Conservation (phyloP, 1,284 basidiomycete species). For the Trametes sp. region DNA sequence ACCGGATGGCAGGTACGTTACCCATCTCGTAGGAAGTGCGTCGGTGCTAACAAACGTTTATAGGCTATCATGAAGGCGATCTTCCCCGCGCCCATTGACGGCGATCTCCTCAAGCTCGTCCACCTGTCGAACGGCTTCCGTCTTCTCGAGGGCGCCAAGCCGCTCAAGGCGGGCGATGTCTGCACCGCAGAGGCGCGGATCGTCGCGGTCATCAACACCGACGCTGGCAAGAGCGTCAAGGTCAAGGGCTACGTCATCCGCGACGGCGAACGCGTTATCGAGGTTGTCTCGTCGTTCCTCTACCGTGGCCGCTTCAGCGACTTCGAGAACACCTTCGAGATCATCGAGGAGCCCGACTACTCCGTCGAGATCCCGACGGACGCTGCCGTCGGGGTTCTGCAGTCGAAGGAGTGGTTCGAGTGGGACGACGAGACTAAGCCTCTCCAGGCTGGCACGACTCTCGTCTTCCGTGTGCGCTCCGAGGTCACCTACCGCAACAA, state of each 20-base stretch:
- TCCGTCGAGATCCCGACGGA: slow-evolving; percentile 79
- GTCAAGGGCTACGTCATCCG: slow-evolving; percentile 89
- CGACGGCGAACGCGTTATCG: slow-evolving; percentile 82
- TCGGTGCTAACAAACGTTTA: slow-evolving; percentile 19
- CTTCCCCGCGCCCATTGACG: slow-evolving; percentile 92
- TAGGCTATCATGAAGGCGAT: slow-evolving; percentile 97
- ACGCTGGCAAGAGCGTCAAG: slow-evolving; percentile 93
- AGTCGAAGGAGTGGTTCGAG: slow-evolving; percentile 98
- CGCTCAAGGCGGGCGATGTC: slow-evolving; percentile 86
- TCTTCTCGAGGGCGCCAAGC: slow-evolving; percentile 79
- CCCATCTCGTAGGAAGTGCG: slow-evolving; percentile 2
- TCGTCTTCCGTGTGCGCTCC: slow-evolving; percentile 91
- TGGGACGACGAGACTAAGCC: slow-evolving; percentile 90
- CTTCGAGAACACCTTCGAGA: slow-evolving; percentile 96
- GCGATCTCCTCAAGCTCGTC: slow-evolving; percentile 94
- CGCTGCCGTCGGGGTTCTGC: slow-evolving; percentile 88
- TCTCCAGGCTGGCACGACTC: slow-evolving; percentile 80
- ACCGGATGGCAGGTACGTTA: slow-evolving; percentile 91
- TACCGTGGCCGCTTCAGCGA: slow-evolving; percentile 96
- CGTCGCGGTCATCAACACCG: slow-evolving; percentile 89
- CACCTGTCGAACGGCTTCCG: slow-evolving; percentile 98
- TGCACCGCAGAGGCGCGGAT: slow-evolving; percentile 93
- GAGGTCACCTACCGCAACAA: slow-evolving; percentile 93
- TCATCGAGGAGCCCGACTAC: slow-evolving; percentile 89
- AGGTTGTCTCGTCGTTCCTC: slow-evolving; percentile 95